Base-by-base conservation (phyloP, 164 flowering plant species). In the Nymphaea colorata region DNA sequence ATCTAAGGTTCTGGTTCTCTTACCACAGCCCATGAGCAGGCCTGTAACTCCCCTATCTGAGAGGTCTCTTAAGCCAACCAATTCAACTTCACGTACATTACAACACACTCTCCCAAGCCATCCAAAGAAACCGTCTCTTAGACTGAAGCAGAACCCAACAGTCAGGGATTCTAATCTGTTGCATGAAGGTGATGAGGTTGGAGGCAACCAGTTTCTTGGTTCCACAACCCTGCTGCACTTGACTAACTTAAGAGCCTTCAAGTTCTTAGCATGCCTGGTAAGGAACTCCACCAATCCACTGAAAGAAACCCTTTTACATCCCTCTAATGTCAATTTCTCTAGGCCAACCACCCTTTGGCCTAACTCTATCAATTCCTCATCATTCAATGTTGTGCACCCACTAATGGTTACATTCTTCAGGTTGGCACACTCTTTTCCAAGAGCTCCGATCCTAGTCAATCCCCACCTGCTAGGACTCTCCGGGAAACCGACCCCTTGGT, bases 91-190 rank as follows among this genome's bases (percentile, higher is more conserved):
- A 61, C 76, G 81, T 4, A 88, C 76, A 59, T 77, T 76, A 15
- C 85, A 80, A 67, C 89, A 88, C 18, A 84, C 64, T 64, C 74
- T 80, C 15, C 85, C 87, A 4, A 88, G 43, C 74, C 80, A 64
- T 62, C 82, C 79, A 72, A 88, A 68, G 77, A 82, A 79, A 62
- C 71, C 68, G 62, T 72, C 80, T 2, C 87, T 86, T 66, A 88
- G 77, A 3, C 87, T 84, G 2, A 79, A 77, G 72, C 93, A 88
- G 73, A 74, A 80, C 59, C 72, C 66, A 15, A 86, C 66, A 16
- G 85, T 74, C 59, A 87, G 67, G 15, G 80, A 77, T 55, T 75
- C 77, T 55, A 87, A 81, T 45, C 81, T 79, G 41, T 60, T 69
- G 72, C 82, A 77, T 64, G 79, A 75, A 61, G 80, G 69, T 2